phyloP scores from a whole-genome alignment of 2,329 filamentous ascomycete species.

The Colletotrichum paranaense region DNA sequence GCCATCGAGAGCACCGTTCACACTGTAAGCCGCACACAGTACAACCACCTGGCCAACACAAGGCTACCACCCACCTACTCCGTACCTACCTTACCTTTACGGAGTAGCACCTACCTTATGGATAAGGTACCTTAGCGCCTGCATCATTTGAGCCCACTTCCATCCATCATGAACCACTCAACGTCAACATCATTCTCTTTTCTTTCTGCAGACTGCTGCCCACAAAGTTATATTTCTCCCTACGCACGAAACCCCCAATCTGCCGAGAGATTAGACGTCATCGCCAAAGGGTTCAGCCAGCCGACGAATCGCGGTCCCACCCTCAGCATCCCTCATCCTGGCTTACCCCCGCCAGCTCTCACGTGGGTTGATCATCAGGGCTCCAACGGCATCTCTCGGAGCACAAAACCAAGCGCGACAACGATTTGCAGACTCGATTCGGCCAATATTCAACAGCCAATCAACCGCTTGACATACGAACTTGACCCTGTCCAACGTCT shows the following conservation, averaged over 20 bases:
- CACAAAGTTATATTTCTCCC: constrained; percentile 8
- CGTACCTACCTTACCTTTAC: not conserved
- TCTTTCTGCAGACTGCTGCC: not conserved
- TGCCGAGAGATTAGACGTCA: not conserved
- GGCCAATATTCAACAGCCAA: constrained; percentile 4
- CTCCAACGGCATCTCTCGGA: constrained; percentile 19
- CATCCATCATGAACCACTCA: constrained; percentile 3
- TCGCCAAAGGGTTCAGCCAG: not conserved
- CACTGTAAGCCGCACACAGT: constrained; percentile 4
- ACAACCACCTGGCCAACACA: not conserved
- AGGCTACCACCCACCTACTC: not conserved
- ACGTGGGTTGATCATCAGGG: constrained; percentile 6
- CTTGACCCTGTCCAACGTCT: not conserved
- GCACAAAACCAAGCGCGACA: not conserved
- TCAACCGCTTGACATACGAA: not conserved
- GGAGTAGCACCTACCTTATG: too few relatives aligned
- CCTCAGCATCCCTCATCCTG: not conserved
- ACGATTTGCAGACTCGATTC: not conserved
- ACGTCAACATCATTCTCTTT: not conserved
- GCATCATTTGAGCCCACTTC: not conserved
- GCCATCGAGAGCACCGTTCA: constrained; percentile 2
- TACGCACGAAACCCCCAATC: not conserved
- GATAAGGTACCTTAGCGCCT: not conserved
- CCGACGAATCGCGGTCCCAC: not conserved
- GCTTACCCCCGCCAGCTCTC: not conserved